Evolutionary conservation across 352 stramenopile species (phyloP).

Genomic region (Globisporangium spiculum): DNA sequence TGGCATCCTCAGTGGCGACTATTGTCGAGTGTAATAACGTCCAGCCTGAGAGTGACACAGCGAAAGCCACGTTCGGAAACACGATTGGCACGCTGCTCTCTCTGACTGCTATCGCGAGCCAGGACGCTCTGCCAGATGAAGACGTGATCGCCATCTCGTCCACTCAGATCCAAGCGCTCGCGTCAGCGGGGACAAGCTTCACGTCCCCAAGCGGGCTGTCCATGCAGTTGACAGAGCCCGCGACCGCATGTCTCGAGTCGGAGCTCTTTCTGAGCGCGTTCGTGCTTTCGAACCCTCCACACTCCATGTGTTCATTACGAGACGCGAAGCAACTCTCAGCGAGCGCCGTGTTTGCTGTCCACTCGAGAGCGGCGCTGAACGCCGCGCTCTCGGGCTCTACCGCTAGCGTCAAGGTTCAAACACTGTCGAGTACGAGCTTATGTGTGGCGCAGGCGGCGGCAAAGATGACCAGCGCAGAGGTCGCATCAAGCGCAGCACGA

Average conservation of each 20-base stretch:
- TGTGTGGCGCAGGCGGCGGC: conserved; percentile 36
- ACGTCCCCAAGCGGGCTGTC: conserved; percentile 15
- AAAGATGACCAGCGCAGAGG: conserved; percentile 3
- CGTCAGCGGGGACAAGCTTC: conserved; percentile 31
- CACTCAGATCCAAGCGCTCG: conserved; percentile 30
- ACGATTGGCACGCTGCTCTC: conserved; percentile 50
- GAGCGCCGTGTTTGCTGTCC: conserved; percentile 42
- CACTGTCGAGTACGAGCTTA: conserved; percentile 28
- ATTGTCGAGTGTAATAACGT: conserved; percentile 12
- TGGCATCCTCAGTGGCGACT: conserved; percentile 5
- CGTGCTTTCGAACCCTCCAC: conserved; percentile 29
- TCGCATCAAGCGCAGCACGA: conserved; percentile 9
- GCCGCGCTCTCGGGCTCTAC: conserved; percentile 14
- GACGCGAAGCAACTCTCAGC: conserved; percentile 39
- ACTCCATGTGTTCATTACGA: conserved; percentile 43
- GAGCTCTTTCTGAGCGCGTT: conserved; percentile 55
- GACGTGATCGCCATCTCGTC: conserved; percentile 27
- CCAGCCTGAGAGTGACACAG: conserved; percentile 19
- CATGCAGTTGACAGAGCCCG: conserved; percentile 42
- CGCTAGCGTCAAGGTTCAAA: conserved; percentile 26
- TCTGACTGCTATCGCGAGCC: conserved; percentile 46
- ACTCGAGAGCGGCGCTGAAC: conserved; percentile 34
- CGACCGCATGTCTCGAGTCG: conserved; percentile 40
- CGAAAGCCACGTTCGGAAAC: conserved; percentile 25
- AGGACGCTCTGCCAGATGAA: conserved; percentile 44